Base-by-base conservation (phyloP, 352 stramenopile species). In the Globisporangium irregulare region DNA sequence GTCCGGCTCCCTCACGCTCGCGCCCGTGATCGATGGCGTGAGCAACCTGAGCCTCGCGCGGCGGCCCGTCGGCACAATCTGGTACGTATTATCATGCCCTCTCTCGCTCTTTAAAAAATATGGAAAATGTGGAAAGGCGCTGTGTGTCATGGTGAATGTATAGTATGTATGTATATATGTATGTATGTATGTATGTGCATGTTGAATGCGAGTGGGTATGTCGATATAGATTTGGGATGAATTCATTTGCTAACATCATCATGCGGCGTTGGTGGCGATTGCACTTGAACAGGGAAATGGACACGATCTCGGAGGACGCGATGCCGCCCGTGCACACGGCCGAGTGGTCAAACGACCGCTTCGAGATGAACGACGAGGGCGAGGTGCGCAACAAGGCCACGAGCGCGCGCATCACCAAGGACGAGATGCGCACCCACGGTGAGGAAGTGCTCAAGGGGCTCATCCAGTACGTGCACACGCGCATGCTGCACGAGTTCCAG, bases 401-500 rank as follows among this genome's bases (percentile, higher is more conserved):
- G 15, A 72, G 68, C 22, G 57, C 72, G 43, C 76, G 75, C n/a
- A 91, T 95, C 64, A 87, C 72, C 61, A 90, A 93, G 59, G 69
- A 81, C 46, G 82, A 93, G 67, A 87, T 93, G 51, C 82, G 83
- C 14, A 72, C 80, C 3, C 78, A 90, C 60, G 86, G 85, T 55
- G 87, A 95, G 66, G 82, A 82, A 2, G 75, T 95, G n/a, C 73
- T 95, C 9, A 65, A 74, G 0, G 77, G 79, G 0, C 78, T 95
- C 3, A 95, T 95, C 62, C 75, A 79, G 46, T 74, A 92, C 68
- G 85, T 95, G 3, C 87, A 95, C 72, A 80, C 72, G 60, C 75
- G 84, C 41, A 95, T 95, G 87, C 64, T 92, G 66, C 81, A 87
- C 63, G 87, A 95, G 58, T 75, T 91, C n/a, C 61, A 86, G 68